Conservation (phyloP, 495 filamentous ascomycete genomes). For the Neurospora sp. region DNA sequence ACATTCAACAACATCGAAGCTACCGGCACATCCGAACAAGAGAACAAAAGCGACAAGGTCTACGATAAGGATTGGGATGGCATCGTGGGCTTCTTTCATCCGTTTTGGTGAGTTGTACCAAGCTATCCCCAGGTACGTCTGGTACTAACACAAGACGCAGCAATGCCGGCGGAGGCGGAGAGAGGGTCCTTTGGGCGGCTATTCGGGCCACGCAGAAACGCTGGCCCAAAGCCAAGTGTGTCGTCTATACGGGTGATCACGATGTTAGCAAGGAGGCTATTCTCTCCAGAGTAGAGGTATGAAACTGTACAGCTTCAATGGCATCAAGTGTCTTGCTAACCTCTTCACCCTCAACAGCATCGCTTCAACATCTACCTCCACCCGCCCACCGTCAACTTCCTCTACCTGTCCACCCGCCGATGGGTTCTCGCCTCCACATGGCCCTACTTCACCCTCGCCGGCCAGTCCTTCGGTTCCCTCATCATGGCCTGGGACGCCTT, state of each 20-base stretch:
- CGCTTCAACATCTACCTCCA: conserved; percentile 91
- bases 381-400: conserved; percentile 69
- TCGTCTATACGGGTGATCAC: conserved; percentile 92
- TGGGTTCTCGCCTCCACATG: conserved; percentile 77
- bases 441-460: conserved; percentile 88
- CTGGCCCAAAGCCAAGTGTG: conserved; percentile 79
- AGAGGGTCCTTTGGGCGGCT: conserved; percentile 94
- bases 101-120: conserved; percentile 60
- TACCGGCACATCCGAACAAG: conserved; percentile 31
- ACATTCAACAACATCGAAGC: conserved; percentile 53
- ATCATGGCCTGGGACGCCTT: conserved; percentile 90
- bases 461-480: conserved; percentile 81
- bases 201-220: conserved; percentile 82
- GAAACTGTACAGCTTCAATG: background rate
- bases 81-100: conserved; percentile 91
- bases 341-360: conserved; percentile 33
- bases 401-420: conserved; percentile 80
- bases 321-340: background rate
- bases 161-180: conserved; percentile 92
- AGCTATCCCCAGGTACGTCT: background rate
- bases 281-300: conserved; percentile 63
- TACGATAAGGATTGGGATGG: conserved; percentile 58
- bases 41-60: conserved; percentile 28
- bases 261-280: conserved; percentile 72
- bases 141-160: conserved; percentile 28